These are phyloP conservation scores for Ambrosiella cleistominuta DNA, from an alignment of 2,329 filamentous ascomycete genomes.

Conservation along the genomic window DNA sequence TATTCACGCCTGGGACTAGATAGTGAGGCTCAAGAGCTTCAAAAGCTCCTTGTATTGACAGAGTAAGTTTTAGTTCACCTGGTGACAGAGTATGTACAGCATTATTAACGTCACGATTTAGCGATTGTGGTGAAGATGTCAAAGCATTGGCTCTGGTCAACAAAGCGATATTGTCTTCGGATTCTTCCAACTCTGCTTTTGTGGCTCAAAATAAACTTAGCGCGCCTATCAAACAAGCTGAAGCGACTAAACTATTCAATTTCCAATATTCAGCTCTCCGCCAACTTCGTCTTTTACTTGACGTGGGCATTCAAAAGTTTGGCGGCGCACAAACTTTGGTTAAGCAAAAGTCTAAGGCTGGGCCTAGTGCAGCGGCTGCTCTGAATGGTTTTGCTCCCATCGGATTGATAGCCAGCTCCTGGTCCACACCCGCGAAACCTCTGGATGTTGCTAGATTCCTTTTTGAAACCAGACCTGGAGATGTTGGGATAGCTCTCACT, in stretches of 20 bases:
- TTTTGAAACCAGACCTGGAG: slow-evolving; percentile 7
- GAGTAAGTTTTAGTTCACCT: slow-evolving; percentile 30
- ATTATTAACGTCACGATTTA: slow-evolving; percentile 18
- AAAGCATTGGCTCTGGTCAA: slow-evolving; percentile 52
- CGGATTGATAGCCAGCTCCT: slow-evolving; percentile 9
- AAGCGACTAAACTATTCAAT: slow-evolving; percentile 50
- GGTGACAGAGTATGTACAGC: neutral
- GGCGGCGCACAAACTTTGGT: slow-evolving; percentile 2
- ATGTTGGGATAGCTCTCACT: slow-evolving; percentile 65
- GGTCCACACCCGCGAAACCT: slow-evolving; percentile 4
- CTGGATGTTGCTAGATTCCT: slow-evolving; percentile 9
- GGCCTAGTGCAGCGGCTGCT: slow-evolving; percentile 2
- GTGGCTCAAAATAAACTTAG: slow-evolving; percentile 45
- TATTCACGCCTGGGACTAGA: slow-evolving; percentile 46
- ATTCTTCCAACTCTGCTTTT: slow-evolving; percentile 42
- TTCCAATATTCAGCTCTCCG: slow-evolving; percentile 40
- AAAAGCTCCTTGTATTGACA: slow-evolving; percentile 40
- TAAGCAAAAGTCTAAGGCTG: neutral
- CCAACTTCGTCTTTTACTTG: slow-evolving; percentile 42
- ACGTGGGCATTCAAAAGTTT: slow-evolving; percentile 47
- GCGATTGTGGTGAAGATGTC: slow-evolving; percentile 50
- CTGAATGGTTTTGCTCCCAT: slow-evolving; percentile 11
- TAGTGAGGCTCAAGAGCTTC: slow-evolving; percentile 46
- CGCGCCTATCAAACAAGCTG: slow-evolving; percentile 31
- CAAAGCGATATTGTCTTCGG: slow-evolving; percentile 24